These are phyloP conservation scores for Amauroascus niger DNA, from an alignment of 2,329 filamentous ascomycete species.

Conservation along the genomic window DNA sequence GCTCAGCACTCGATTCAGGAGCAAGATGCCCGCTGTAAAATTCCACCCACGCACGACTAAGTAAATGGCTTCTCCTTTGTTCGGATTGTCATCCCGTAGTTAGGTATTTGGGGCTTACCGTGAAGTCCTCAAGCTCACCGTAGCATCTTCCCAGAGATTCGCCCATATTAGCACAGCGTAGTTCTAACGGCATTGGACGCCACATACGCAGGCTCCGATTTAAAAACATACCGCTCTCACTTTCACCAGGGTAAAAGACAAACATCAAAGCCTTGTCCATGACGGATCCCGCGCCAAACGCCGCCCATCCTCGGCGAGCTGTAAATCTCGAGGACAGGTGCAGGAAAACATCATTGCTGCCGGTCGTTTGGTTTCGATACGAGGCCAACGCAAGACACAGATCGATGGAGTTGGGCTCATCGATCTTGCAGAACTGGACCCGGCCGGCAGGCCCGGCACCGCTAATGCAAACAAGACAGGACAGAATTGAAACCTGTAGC, in stretches of 20 bases:
- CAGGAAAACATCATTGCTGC: slow-evolving; percentile 3
- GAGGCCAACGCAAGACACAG: slow-evolving; percentile 2
- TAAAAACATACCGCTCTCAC: slow-evolving; percentile 5
- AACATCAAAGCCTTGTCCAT: slow-evolving; percentile 11
- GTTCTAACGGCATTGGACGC: neutral
- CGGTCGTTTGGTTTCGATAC: neutral
- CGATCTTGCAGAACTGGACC: slow-evolving; percentile 4
- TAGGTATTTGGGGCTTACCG: neutral
- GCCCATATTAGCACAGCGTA: neutral
- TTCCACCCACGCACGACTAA: neutral
- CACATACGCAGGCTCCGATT: neutral
- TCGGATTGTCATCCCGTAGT: neutral
- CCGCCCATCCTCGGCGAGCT: slow-evolving; percentile 5
- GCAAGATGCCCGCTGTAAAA: slow-evolving; percentile 1
- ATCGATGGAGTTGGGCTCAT: slow-evolving; percentile 14
- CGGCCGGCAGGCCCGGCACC: neutral
- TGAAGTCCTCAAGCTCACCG: slow-evolving; percentile 3
- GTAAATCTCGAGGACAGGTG: slow-evolving; percentile 2
- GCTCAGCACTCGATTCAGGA: neutral
- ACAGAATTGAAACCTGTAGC: neutral
- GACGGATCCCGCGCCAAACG: slow-evolving; percentile 3
- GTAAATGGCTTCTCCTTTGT: neutral
- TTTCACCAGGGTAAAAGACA: slow-evolving; percentile 8
- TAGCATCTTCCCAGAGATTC: neutral
- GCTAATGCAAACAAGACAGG: neutral